Base-by-base conservation (phyloP, 306 rosid genomes). In the Prunus mira region DNA sequence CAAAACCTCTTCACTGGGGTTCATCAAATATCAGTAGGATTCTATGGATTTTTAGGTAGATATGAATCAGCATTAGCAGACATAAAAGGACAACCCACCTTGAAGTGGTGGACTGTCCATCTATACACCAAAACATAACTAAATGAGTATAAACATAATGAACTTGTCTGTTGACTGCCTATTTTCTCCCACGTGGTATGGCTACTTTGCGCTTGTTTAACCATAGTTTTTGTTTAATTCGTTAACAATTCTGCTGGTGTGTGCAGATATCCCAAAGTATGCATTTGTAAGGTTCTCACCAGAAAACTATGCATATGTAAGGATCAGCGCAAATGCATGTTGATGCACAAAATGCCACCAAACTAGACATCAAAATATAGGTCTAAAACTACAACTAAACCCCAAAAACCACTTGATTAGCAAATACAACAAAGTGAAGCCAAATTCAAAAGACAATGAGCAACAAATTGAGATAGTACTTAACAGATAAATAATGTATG, bases 401-500 rank as follows among this genome's bases (percentile, higher is more conserved):
- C 34, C 54, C 11, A 25, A 56, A 38, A 43, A 63, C 62, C 54
- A 14, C 57, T 27, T 11, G 43, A 72, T n/a, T 54, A 27, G 25
- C 15, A 45, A 6, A 46, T 49, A 57, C 22, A 57, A 18, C 24
- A 61, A n/a, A 18, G 17, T 10, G 18, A 50, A 34, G 30, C n/a
- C 64, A 38, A 51, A 50, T 52, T 10, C 24, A 14, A 17, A 24
- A 17, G 4, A 20, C 34, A 10, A 60, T 3, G 46, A 47, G 47
- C 46, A 70, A 51, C 70, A 78, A 56, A 62, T 34, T 32, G 57
- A 30, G 71, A 30, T 30, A 30, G 22, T 28, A 71, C 22, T 47
- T 22, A 51, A 63, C 60, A 51, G 77, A 34, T 25, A 71, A 63
- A 67, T 12, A 69, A 54, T 67, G 79, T 58, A 41, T 9, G 71